A percentile compares a stretch with the other conserved stretches of the same genome.
phyloP scores from a whole-genome alignment of 2,329 filamentous ascomycete species.

The Scedosporium dehoogii region DNA sequence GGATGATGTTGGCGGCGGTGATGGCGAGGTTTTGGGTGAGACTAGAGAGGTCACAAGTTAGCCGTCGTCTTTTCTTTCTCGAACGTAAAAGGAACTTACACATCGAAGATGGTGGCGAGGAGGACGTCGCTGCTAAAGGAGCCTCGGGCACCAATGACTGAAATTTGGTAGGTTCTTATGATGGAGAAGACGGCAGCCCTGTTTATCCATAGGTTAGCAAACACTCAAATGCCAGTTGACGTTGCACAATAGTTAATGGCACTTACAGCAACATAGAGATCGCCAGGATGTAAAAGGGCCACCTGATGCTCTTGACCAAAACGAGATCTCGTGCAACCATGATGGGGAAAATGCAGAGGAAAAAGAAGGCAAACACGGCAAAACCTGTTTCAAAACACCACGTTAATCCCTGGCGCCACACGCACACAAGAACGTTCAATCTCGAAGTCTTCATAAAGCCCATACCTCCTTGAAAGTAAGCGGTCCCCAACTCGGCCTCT shows the following conservation, averaged over 20 bases:
- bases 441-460: neutral
- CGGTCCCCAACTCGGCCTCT: conserved; percentile 21
- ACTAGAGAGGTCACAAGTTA: conserved; percentile 10
- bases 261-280: conserved; percentile 5
- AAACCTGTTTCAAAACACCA: conserved; percentile 11
- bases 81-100: conserved; percentile 14
- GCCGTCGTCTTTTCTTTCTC: neutral
- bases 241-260: neutral
- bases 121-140: conserved; percentile 21
- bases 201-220: neutral
- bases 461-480: conserved; percentile 22
- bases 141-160: conserved; percentile 16
- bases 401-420: neutral
- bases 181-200: conserved; percentile 22
- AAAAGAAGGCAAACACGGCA: conserved; percentile 24
- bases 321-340: conserved; percentile 20
- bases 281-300: conserved; percentile 25
- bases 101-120: conserved; percentile 20
- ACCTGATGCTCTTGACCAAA: conserved; percentile 17
- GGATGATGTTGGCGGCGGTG: conserved; percentile 24
- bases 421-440: neutral
- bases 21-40: conserved; percentile 28
- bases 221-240: neutral
- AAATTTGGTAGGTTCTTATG: conserved; percentile 24
- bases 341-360: conserved; percentile 23